Evolutionary conservation across 78 protist genomes (phyloP).

Genomic region (Bodo saltans): DNA sequence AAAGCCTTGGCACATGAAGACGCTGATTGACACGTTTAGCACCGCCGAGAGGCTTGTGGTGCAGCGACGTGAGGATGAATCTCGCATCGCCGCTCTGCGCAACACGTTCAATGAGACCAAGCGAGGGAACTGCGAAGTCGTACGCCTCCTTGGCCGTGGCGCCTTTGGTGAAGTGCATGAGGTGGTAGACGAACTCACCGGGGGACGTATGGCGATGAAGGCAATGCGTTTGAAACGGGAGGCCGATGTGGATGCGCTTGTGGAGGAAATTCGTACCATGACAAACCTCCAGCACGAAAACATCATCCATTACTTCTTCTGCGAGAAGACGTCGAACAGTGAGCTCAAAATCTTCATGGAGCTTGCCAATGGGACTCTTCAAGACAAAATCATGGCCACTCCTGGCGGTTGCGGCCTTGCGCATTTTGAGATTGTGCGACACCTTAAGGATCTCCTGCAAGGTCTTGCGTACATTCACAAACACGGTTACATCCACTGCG

Average conservation of each 20-base stretch:
- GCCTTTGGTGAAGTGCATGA: slow-evolving; percentile 27
- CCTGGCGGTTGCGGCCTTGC: neutral
- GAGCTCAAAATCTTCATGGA: slow-evolving; percentile 25
- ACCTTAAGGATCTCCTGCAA: slow-evolving; percentile 8
- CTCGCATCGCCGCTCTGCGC: neutral
- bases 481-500: slow-evolving; percentile 63
- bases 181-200: slow-evolving; percentile 7
- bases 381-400: neutral
- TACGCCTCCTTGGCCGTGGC: slow-evolving; percentile 9
- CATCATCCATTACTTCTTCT: slow-evolving; percentile 32
- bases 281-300: slow-evolving; percentile 9
- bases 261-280: slow-evolving; percentile 3
- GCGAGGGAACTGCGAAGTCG: neutral
- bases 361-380: neutral
- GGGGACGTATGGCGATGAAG: slow-evolving; percentile 32
- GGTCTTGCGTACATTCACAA: slow-evolving; percentile 54
- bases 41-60: neutral
- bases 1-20: neutral
- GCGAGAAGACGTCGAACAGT: neutral
- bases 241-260: neutral
- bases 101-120: neutral
- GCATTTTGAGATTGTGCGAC: neutral
- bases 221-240: neutral
- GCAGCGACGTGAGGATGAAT: neutral
- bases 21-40: neutral